A percentile compares a stretch with the other conserved stretches of the same genome.
phyloP scores from a whole-genome alignment of 192 early-diverging fungal species.

The Backusella australiensis region DNA sequence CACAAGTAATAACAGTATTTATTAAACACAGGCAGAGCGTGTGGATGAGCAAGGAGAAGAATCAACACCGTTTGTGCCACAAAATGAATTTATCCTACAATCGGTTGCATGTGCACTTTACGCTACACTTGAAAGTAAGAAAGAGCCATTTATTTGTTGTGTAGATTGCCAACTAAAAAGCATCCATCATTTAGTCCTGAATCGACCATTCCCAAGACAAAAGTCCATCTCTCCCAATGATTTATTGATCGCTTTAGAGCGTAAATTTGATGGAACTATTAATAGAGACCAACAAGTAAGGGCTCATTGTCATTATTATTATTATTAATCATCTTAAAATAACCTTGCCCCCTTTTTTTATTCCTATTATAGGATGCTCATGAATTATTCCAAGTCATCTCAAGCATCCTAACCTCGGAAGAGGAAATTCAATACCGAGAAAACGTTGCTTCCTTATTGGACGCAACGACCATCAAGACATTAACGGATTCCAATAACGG shows the following conservation, averaged over 20 bases:
- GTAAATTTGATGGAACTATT: slow-evolving; percentile 27
- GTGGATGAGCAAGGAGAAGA: slow-evolving; percentile 39
- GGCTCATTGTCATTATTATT: neutral
- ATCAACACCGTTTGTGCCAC: slow-evolving; percentile 14
- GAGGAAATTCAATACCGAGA: slow-evolving; percentile 42
- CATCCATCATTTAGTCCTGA: slow-evolving; percentile 16
- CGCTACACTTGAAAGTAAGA: slow-evolving; percentile 37
- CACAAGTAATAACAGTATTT: neutral
- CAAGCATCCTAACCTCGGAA: slow-evolving; percentile 71
- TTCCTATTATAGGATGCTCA: slow-evolving; percentile 74
- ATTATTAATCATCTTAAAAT: neutral
- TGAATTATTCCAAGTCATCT: slow-evolving; percentile 83
- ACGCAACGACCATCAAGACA: slow-evolving; percentile 18
- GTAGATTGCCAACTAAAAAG: neutral
- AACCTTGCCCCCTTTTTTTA: neutral
- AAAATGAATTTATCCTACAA: slow-evolving; percentile 29
- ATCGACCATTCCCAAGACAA: slow-evolving; percentile 28
- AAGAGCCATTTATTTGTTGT: neutral
- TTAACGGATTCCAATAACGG: neutral
- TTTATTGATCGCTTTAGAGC: slow-evolving; percentile 30
- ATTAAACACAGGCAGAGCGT: slow-evolving; percentile 25
- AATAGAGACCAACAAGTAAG: slow-evolving; percentile 39
- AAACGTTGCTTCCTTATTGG: slow-evolving; percentile 26
- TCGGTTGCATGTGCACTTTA: slow-evolving; percentile 38
- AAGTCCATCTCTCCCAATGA: slow-evolving; percentile 26